Conservation (phyloP, 2,329 filamentous ascomycete genomes). For the Niveomyces coronatus region DNA sequence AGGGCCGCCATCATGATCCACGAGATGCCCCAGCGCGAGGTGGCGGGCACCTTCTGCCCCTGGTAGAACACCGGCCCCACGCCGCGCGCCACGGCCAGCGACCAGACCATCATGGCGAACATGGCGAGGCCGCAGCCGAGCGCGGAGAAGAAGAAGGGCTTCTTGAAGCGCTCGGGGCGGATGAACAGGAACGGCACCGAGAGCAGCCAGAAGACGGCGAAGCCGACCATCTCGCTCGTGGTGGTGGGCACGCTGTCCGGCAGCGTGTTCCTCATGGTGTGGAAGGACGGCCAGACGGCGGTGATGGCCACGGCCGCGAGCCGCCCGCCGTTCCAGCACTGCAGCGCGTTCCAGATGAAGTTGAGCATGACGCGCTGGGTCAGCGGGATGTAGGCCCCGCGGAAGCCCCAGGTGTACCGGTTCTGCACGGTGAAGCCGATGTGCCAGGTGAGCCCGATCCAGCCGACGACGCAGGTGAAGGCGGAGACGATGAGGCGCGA, state of each 20-base stretch:
- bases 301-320: conserved; percentile 14
- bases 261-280: conserved; percentile 32
- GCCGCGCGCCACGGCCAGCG: conserved; percentile 30
- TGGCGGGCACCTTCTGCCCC: conserved; percentile 12
- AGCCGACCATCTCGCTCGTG: conserved; percentile 35
- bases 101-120: conserved; percentile 39
- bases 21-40: conserved; percentile 12
- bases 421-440: conserved; percentile 41
- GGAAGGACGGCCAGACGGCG: conserved; percentile 23
- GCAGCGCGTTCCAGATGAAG: conserved; percentile 39
- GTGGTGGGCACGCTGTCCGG: conserved; percentile 26
- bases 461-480: conserved; percentile 34
- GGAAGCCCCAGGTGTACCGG: conserved; percentile 37
- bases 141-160: conserved; percentile 33
- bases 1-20: conserved; percentile 20
- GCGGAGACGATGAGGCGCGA: conserved; percentile 29
- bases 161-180: conserved; percentile 38
- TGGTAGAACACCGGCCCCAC: conserved; percentile 32
- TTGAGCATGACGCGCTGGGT: conserved; percentile 36
- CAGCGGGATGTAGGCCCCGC: conserved; percentile 36
- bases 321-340: conserved; percentile 30
- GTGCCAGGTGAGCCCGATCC: conserved; percentile 38
- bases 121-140: conserved; percentile 34
- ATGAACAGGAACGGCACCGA: conserved; percentile 38
- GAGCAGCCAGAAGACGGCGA: conserved; percentile 40